Base-by-base conservation (phyloP, 2,329 filamentous ascomycete species). In the Cercospora citrullina region DNA sequence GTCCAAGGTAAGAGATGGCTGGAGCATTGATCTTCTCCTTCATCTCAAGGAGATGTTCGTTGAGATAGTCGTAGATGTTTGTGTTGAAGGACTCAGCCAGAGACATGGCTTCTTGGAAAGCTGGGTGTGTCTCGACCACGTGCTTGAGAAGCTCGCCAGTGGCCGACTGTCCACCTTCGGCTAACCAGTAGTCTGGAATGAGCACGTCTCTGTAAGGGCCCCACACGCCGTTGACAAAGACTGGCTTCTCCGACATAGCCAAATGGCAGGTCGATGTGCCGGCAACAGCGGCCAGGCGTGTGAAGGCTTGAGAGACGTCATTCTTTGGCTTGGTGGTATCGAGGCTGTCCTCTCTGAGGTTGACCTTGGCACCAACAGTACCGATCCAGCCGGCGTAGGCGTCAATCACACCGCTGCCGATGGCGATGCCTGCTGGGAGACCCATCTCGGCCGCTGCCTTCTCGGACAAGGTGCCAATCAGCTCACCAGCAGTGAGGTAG, bases 351-450 rank as follows among this genome's bases (percentile, higher is more conserved):
- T 72, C 73, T 14, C 61, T 60, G 16, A 96, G 86, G 72, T 93
- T 87, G 74, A 97, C 92, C 80, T 97, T 97, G 69, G 95, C 94
- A 67, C 95, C 95, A n/a, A 99, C 95, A 1, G 95, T 98, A 69
- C 95, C 95, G 73, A 99, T 95, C 95, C 95, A 99, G 71, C 95
- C 95, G 68, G 95, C 95, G 76, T 99, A 99, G 18, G 95, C 95
- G 79, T 99, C 95, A 77, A 99, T 99, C 71, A 99, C 95, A 79
- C 94, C 94, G 76, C 93, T 96, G 64, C 95, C 95, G 65, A 99
- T 91, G 18, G 95, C 93, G 73, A 97, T 95, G 45, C 94, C 94
- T 21, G 90, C 85, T 5, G 90, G 90, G 3, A 99, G 86, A 7
- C 95, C 94, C 69, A 99, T 88, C 72, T 97, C 91, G 59, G 85